phyloP scores from a whole-genome alignment of 2,329 filamentous ascomycete genomes.

The Talaromyces islandicus region DNA sequence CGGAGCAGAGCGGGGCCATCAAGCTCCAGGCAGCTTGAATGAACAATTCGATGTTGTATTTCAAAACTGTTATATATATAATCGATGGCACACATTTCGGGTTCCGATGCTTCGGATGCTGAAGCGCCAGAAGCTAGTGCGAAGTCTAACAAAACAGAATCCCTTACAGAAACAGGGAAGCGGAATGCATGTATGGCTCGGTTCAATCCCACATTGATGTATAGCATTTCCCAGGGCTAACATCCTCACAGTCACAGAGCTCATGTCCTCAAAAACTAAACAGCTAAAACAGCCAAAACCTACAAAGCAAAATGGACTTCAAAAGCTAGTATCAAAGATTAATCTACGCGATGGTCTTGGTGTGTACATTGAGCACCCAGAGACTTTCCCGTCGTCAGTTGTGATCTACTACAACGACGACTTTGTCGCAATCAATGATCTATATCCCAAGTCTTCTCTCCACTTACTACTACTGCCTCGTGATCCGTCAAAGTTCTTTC shows the following conservation, averaged over 20 bases:
- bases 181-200: conserved; percentile 30
- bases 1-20: not conserved
- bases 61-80: not conserved
- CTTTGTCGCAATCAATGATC: conserved; percentile 73
- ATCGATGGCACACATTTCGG: conserved; percentile 17
- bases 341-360: conserved; percentile 57
- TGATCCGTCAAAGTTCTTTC: conserved; percentile 50
- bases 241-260: conserved; percentile 42
- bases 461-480: conserved; percentile 87
- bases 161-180: conserved; percentile 19
- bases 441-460: conserved; percentile 77
- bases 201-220: not conserved
- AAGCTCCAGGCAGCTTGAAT: not conserved
- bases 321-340: conserved; percentile 27
- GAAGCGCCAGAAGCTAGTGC: conserved; percentile 8
- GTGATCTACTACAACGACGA: conserved; percentile 63
- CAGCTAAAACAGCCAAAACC: conserved; percentile 18
- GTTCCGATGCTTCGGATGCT: conserved; percentile 6
- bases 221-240: not conserved
- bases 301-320: conserved; percentile 3
- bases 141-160: not conserved
- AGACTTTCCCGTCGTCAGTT: conserved; percentile 51
- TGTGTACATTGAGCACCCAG: conserved; percentile 60
- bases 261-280: conserved; percentile 50
- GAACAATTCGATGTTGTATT: not conserved